Percentiles rank a stretch among this genome's conserved stretches.
Conservation (phyloP, 257 asterid species). For the Solanum okadae region DNA sequence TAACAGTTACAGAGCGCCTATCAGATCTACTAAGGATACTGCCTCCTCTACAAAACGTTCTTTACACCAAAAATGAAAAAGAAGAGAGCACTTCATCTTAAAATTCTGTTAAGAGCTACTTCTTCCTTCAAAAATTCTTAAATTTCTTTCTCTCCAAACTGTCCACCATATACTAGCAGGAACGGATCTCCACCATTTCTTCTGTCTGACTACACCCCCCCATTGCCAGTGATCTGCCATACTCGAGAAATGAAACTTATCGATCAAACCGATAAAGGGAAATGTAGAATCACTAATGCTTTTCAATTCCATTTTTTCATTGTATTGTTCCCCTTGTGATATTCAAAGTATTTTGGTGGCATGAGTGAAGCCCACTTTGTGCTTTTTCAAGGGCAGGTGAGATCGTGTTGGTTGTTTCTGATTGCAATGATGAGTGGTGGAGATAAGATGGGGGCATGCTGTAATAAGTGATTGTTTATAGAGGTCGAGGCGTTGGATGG, state of each 20-base stretch:
- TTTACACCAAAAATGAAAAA: not conserved
- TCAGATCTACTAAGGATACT: not conserved
- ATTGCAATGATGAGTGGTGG: not conserved
- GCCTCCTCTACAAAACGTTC: not conserved
- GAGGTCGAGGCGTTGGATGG: not conserved
- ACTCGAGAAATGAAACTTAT: not conserved
- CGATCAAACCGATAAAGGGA: not conserved
- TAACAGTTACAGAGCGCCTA: not conserved
- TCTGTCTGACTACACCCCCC: not conserved
- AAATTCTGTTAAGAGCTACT: not conserved
- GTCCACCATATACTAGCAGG: not conserved
- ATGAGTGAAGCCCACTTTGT: not conserved
- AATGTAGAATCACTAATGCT: not conserved
- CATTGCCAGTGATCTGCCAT: not conserved
- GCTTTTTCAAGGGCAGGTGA: not conserved
- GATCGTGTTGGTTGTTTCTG: not conserved
- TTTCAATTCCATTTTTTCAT: not conserved
- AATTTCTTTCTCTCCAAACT: not conserved
- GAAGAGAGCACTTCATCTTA: not conserved
- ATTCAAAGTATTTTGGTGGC: not conserved
- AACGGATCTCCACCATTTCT: not conserved
- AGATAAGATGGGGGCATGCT: not conserved
- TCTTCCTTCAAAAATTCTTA: not conserved
- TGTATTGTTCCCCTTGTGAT: not conserved
- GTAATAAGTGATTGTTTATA: not conserved